Conservation (phyloP, 2,329 filamentous ascomycete species). For the Verticillium nubilum region DNA sequence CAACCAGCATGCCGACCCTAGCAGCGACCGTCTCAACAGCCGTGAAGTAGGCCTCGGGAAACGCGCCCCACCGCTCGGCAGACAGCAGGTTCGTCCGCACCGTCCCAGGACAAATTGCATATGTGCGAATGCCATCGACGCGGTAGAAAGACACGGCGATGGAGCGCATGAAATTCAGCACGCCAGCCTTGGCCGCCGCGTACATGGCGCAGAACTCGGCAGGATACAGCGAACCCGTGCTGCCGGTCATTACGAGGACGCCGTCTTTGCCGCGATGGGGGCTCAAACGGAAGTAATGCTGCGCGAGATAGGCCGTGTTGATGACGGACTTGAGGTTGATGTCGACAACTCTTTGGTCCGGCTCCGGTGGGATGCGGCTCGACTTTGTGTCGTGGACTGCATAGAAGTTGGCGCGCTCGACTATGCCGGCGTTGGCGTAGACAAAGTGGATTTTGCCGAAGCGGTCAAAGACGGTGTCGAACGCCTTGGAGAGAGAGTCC, state of each 20-base stretch:
- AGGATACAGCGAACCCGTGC: conserved; percentile 20
- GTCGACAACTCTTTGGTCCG: conserved; percentile 18
- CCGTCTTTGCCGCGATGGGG: conserved; percentile 13
- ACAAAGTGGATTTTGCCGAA: conserved; percentile 36
- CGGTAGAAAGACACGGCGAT: conserved; percentile 17
- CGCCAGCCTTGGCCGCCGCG: conserved; percentile 23
- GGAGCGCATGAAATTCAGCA: conserved; percentile 25
- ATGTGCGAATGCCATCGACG: conserved; percentile 21
- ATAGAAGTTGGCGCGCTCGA: conserved; percentile 35
- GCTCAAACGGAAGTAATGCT: conserved; percentile 31
- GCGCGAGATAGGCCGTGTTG: conserved; percentile 24
- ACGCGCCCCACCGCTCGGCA: conserved; percentile 18
- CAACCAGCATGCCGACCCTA: conserved; percentile 19
- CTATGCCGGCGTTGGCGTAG: conserved; percentile 41
- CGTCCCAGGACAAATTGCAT: conserved; percentile 24
- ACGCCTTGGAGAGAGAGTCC: conserved; percentile 17
- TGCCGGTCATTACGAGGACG: conserved; percentile 22
- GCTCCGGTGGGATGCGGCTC: conserved; percentile 14
- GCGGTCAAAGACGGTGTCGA: conserved; percentile 28
- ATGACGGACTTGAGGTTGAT: conserved; percentile 26
- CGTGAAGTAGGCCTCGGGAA: conserved; percentile 22
- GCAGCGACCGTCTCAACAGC: conserved; percentile 20
- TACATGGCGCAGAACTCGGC: conserved; percentile 24
- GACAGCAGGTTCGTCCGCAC: conserved; percentile 24
- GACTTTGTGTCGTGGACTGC: conserved; percentile 2